A percentile compares a stretch with the other conserved stretches of the same genome.
These are phyloP conservation scores for Trifolium repens DNA, from an alignment of 306 rosid species.

Conservation along the genomic window DNA sequence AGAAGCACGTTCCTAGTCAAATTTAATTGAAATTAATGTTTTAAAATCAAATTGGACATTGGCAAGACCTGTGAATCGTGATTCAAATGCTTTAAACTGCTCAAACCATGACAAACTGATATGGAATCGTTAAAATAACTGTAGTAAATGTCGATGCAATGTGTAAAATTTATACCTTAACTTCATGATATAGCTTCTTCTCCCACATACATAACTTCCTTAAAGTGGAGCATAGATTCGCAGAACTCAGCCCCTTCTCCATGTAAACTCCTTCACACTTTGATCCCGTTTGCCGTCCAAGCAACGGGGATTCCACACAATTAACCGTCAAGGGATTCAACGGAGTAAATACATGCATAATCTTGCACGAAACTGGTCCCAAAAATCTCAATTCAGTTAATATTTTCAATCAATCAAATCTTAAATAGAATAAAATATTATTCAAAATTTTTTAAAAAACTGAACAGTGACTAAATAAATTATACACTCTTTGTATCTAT, in stretches of 20 bases:
- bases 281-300: conserved; percentile 34
- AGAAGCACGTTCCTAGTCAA: neutral
- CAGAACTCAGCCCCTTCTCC: conserved; percentile 42
- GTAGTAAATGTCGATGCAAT: too few relatives aligned
- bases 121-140: too few relatives aligned
- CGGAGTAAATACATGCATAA: conserved; percentile 48
- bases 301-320: conserved; percentile 40
- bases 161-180: conserved; percentile 57
- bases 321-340: conserved; percentile 23
- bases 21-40: neutral
- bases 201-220: conserved; percentile 78
- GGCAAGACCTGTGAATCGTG: too few relatives aligned
- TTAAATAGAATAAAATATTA: neutral
- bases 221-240: conserved; percentile 59
- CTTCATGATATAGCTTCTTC: conserved; percentile 80
- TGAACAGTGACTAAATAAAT: neutral
- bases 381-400: neutral
- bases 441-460: too few relatives aligned
- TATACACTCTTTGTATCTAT: too few relatives aligned
- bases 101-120: too few relatives aligned
- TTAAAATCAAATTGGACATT: too few relatives aligned
- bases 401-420: conserved; percentile 25
- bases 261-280: conserved; percentile 33
- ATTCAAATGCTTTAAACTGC: too few relatives aligned
- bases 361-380: conserved; percentile 58